phyloP scores from a whole-genome alignment of 805 yeast species.

The Candida ascalaphidarum region DNA sequence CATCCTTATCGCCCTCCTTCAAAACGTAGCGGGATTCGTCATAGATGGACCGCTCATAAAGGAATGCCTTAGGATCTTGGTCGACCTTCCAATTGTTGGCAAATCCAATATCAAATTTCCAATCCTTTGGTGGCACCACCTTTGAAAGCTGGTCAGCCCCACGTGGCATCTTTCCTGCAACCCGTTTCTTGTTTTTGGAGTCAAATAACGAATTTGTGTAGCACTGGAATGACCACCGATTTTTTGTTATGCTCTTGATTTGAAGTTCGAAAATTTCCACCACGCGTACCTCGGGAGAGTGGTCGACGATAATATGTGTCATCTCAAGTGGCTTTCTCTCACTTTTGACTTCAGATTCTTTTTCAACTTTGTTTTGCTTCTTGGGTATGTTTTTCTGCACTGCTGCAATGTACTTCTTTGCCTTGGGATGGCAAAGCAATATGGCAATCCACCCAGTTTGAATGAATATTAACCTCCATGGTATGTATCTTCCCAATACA shows the following conservation, averaged over 20 bases:
- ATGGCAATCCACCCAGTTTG: conserved; percentile 49
- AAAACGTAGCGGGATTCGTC: conserved; percentile 12
- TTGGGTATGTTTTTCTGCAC: conserved; percentile 1
- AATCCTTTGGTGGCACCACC: conserved; percentile 59
- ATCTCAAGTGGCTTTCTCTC: too few species aligned
- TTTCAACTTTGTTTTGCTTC: conserved; percentile 2
- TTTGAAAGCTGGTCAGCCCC: conserved; percentile 51
- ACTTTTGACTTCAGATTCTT: conserved; percentile 6
- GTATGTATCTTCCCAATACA: conserved; percentile 44
- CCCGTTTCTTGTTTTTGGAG: conserved; percentile 29
- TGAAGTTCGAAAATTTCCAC: conserved; percentile 78
- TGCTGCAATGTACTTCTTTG: conserved; percentile 19
- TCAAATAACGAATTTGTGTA: conserved; percentile 54
- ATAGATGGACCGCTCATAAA: conserved; percentile 30
- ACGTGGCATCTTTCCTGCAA: conserved; percentile 47
- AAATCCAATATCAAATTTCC: conserved; percentile 54
- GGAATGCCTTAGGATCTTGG: conserved; percentile 42
- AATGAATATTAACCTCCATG: conserved; percentile 57
- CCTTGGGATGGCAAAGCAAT: conserved; percentile 52
- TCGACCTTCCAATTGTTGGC: conserved; percentile 63
- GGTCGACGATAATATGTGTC: conserved; percentile 69
- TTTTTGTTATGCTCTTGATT: conserved; percentile 49
- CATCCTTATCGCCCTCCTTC: conserved; percentile 25
- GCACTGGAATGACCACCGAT: conserved; percentile 53
- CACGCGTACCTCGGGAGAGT: conserved; percentile 46